These are phyloP conservation scores for Alternaria conjuncta DNA, from an alignment of 2,329 filamentous ascomycete species.

Conservation along the genomic window DNA sequence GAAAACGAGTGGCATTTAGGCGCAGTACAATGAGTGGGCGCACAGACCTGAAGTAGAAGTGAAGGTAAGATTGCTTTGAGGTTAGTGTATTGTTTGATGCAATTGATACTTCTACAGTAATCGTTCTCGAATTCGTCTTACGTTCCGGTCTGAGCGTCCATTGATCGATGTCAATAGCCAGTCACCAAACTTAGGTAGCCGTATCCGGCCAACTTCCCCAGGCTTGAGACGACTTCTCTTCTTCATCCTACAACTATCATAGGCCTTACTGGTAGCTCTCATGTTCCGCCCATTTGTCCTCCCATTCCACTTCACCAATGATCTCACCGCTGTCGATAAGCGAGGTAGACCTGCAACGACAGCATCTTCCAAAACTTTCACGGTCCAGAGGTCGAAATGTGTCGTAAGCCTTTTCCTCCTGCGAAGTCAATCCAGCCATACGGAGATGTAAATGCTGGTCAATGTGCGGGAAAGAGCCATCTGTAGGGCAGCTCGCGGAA, in stretches of 20 bases:
- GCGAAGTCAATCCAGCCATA: neutral
- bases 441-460: neutral
- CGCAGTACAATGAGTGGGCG: neutral
- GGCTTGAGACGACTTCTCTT: neutral
- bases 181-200: neutral
- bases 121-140: neutral
- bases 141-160: neutral
- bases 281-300: neutral
- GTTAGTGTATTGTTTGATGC: too few relatives aligned
- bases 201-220: neutral
- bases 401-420: neutral
- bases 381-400: neutral
- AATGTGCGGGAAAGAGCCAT: neutral
- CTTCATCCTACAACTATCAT: neutral
- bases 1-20: neutral
- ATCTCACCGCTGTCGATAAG: neutral
- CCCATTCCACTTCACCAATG: neutral
- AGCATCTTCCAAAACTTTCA: neutral
- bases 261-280: neutral
- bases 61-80: neutral
- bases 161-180: neutral
- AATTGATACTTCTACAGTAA: neutral
- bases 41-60: neutral
- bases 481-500: neutral
- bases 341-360: neutral